Evolutionary conservation across 2,329 filamentous ascomycete genomes (phyloP), one percentile per base, ranked within the genome.

Genomic region (Nigrospora sphaerica): DNA sequence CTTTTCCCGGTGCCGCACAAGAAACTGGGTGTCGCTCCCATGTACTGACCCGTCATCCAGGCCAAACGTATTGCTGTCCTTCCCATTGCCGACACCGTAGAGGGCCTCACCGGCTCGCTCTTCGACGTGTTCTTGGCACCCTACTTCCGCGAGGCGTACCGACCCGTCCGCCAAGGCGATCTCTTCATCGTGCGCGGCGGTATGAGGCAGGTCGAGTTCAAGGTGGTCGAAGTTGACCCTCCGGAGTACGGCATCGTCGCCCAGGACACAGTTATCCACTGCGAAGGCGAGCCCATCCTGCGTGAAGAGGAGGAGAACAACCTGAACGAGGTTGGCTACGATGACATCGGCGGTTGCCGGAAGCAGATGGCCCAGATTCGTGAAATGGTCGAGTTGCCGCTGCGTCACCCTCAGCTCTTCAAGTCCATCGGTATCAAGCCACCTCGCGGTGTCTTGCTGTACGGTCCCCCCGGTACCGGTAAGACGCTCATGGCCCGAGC

Each of bases 401-500:
- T 98, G 52, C 85, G 93, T 63, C 93, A 98, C 71, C 93, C 93
- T 50, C 93, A 97, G 70, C 86, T 98, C 43, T 98, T 98, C 86
- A 98, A 97, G 80, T 97, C 92, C 36, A 97, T 98, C 64, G 93
- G 93, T 82, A 96, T 98, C 76, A 98, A 98, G 81, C 93, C 93
- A 46, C 93, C 93, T 39, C 90, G 93, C 63, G 93, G 93, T 83
- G 95, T 97, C 63, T 81, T 98, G 64, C 89, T 98, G 63, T 92
- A 87, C 68, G 93, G 93, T 54, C 93, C 93, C 62, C 93, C 93
- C 12, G 93, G 93, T 87, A 97, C 93, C 54, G 93, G 93, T 85
- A 98, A 98, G 80, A 98, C 93, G 34, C 75, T 98, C 58, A 97
- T 97, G 93, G 93, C 93, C 63, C 88, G 93, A 70, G 93, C 93